Conservation (phyloP, 139 green algal genomes). For the Chlorella sp. region DNA sequence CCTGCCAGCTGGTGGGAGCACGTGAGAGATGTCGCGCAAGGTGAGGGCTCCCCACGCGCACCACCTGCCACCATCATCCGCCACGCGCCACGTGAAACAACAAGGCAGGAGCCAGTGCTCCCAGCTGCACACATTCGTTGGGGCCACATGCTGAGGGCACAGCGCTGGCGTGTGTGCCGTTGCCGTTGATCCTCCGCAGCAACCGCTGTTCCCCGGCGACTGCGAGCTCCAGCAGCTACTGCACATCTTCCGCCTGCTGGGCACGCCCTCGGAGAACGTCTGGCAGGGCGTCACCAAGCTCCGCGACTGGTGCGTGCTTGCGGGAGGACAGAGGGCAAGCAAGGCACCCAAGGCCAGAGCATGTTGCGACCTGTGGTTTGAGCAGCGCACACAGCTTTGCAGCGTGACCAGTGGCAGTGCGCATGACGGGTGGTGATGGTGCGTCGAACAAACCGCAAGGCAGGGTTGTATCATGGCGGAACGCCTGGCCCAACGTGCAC, state of each 20-base stretch:
- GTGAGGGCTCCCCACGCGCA: too few species aligned
- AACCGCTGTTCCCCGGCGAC: constrained; percentile 83
- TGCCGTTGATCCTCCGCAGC: too few species aligned
- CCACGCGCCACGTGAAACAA: not conserved
- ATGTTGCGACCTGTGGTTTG: too few species aligned
- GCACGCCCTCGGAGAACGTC: constrained; percentile 71
- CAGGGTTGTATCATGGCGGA: not conserved
- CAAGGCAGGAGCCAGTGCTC: not conserved
- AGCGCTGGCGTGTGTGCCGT: too few species aligned
- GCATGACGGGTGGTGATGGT: not conserved
- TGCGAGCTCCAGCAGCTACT: constrained; percentile 86
- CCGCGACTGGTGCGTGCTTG: constrained; percentile 45
- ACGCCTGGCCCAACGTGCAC: not conserved
- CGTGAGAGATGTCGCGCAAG: too few species aligned
- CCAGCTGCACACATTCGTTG: not conserved
- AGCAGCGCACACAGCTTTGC: too few species aligned
- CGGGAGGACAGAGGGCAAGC: too few species aligned
- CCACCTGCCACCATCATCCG: too few species aligned
- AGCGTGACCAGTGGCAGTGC: too few species aligned
- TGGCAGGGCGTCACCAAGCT: constrained; percentile 62
- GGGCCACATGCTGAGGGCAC: not conserved
- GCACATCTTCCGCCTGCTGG: constrained; percentile 87
- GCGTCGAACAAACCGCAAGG: not conserved
- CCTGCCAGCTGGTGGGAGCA: too few species aligned
- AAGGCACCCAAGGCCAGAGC: too few species aligned